These are phyloP conservation scores for Stachybotrys elegans DNA, from an alignment of 2,329 filamentous ascomycete genomes.

Conservation along the genomic window DNA sequence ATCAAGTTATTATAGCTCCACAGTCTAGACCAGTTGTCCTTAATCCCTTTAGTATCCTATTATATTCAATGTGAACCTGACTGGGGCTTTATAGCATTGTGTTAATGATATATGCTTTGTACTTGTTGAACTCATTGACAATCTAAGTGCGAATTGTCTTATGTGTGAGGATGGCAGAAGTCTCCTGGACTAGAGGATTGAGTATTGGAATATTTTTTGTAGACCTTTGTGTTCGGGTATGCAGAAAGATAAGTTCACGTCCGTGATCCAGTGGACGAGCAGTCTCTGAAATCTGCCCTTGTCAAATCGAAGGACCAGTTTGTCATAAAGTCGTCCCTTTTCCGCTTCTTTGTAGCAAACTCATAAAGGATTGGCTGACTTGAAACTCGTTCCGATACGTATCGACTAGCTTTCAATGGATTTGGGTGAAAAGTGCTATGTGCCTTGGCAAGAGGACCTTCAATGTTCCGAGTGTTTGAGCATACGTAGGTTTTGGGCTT, in stretches of 20 bases:
- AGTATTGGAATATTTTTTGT: neutral
- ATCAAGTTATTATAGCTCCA: neutral
- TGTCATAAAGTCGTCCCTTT: neutral
- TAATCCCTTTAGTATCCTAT: too few relatives aligned
- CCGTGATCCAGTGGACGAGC: neutral
- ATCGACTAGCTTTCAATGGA: neutral
- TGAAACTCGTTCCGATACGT: neutral
- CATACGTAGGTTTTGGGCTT: neutral
- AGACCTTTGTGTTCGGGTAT: neutral
- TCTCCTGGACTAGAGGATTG: neutral
- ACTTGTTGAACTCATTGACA: neutral
- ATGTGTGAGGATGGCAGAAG: neutral
- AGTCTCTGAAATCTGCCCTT: neutral
- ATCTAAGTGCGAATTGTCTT: neutral
- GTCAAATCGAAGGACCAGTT: neutral
- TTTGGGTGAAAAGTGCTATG: neutral
- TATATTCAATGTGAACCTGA: too few relatives aligned
- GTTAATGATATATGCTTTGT: neutral
- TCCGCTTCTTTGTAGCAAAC: neutral
- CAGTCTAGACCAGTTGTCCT: too few relatives aligned
- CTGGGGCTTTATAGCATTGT: neutral
- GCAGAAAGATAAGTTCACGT: neutral
- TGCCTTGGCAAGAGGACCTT: neutral
- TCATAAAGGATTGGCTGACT: neutral
- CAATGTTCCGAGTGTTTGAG: neutral